phyloP scores from a whole-genome alignment of 2,329 filamentous ascomycete species.

The Fusarium pseudocircinatum region DNA sequence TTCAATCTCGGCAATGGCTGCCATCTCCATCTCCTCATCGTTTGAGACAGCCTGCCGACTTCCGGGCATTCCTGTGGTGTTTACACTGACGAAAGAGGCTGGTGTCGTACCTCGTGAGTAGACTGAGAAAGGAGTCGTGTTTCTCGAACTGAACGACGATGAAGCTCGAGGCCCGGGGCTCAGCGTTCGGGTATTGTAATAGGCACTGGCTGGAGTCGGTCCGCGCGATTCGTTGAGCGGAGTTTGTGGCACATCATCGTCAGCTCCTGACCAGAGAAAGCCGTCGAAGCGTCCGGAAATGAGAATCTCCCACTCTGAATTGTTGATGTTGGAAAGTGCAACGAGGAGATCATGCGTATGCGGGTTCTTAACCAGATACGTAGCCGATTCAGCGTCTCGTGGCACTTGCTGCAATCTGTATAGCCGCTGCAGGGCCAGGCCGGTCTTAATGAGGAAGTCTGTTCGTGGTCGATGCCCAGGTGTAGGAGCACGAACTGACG shows the following conservation, averaged over 20 bases:
- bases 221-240: constrained; percentile 60
- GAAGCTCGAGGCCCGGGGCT: constrained; percentile 54
- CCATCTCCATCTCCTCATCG: constrained; percentile 94
- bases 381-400: constrained; percentile 84
- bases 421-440: constrained; percentile 82
- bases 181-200: constrained; percentile 52
- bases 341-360: constrained; percentile 85
- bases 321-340: constrained; percentile 86
- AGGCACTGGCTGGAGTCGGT: constrained; percentile 63
- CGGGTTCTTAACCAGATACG: constrained; percentile 86
- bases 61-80: constrained; percentile 58
- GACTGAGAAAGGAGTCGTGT: constrained; percentile 58
- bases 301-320: constrained; percentile 96
- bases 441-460: constrained; percentile 78
- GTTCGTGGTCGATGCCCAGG: constrained; percentile 72
- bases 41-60: constrained; percentile 76
- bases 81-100: constrained; percentile 66
- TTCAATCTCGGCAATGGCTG: constrained; percentile 88
- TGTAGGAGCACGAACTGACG: constrained; percentile 72
- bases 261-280: constrained; percentile 92
- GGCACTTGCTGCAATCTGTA: constrained; percentile 80
- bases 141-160: constrained; percentile 56
- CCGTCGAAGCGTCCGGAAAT: constrained; percentile 94
- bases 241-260: constrained; percentile 60
- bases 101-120: constrained; percentile 67